Conservation (phyloP, 257 asterid genomes). For the Solanum dulcamara region DNA sequence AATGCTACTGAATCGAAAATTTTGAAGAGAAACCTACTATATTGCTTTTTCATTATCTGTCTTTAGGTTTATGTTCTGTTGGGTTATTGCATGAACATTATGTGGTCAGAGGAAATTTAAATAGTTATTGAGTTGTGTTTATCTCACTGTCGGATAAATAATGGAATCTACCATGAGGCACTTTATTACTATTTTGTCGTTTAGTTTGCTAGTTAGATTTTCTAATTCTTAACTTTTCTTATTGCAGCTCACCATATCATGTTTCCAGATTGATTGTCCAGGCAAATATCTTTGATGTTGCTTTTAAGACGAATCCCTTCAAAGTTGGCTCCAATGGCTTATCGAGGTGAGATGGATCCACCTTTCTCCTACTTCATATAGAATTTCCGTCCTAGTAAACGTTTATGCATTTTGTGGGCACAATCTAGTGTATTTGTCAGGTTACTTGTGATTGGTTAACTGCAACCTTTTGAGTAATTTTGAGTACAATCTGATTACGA, state of each 20-base stretch:
- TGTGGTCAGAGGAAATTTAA: background rate
- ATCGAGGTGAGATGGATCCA: constrained; percentile 44
- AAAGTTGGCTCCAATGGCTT: constrained; percentile 39
- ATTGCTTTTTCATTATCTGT: background rate
- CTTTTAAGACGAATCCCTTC: constrained; percentile 39
- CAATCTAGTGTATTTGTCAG: background rate
- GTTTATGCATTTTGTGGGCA: background rate
- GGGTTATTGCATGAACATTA: background rate
- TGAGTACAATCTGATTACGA: background rate
- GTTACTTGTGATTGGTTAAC: background rate
- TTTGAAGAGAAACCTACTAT: background rate
- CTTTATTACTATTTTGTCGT: background rate
- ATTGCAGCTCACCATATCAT: constrained; percentile 73
- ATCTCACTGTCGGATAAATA: background rate
- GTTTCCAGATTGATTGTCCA: constrained; percentile 45
- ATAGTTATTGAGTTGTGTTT: background rate
- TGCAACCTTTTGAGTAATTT: background rate
- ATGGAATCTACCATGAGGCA: background rate
- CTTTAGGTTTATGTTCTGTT: background rate
- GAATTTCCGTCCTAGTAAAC: background rate
- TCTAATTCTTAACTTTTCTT: background rate
- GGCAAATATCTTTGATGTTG: constrained; percentile 73
- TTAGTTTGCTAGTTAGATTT: background rate
- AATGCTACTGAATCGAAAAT: background rate
- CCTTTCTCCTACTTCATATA: background rate